These are phyloP conservation scores for Trichoderma pleuroti DNA, from an alignment of 2,329 filamentous ascomycete species.

Conservation along the genomic window DNA sequence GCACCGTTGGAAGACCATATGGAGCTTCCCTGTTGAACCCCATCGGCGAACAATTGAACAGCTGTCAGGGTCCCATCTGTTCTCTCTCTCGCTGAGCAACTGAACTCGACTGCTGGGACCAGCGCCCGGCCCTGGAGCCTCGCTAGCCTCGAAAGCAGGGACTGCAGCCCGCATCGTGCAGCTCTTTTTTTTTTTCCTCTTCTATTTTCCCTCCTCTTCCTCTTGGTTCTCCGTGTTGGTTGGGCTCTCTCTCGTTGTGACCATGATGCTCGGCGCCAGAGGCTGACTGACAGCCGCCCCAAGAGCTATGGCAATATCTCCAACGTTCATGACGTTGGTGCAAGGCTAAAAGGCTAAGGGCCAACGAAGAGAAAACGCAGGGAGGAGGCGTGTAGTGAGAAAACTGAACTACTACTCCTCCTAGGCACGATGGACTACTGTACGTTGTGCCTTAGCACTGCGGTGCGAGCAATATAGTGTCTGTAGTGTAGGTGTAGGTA, in stretches of 20 bases:
- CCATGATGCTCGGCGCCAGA: background rate
- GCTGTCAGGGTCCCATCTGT: background rate
- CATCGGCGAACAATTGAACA: background rate
- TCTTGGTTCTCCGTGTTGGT: background rate
- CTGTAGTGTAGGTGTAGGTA: background rate
- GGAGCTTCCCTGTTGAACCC: background rate
- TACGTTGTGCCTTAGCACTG: background rate
- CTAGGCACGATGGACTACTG: background rate
- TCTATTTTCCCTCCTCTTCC: background rate
- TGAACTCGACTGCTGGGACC: background rate
- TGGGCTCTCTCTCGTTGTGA: background rate
- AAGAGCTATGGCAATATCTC: background rate
- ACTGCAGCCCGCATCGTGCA: background rate
- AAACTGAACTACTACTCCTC: background rate
- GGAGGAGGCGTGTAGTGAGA: background rate
- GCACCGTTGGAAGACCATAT: no score
- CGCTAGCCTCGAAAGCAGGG: background rate
- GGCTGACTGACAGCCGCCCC: background rate
- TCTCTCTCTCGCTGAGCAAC: background rate
- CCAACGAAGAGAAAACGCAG: background rate
- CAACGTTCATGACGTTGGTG: background rate
- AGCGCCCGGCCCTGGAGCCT: background rate
- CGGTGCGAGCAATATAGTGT: background rate
- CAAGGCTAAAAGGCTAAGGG: background rate
- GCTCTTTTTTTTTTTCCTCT: background rate